Base-by-base conservation (phyloP, 495 filamentous ascomycete species). In the Xylaria venustula region DNA sequence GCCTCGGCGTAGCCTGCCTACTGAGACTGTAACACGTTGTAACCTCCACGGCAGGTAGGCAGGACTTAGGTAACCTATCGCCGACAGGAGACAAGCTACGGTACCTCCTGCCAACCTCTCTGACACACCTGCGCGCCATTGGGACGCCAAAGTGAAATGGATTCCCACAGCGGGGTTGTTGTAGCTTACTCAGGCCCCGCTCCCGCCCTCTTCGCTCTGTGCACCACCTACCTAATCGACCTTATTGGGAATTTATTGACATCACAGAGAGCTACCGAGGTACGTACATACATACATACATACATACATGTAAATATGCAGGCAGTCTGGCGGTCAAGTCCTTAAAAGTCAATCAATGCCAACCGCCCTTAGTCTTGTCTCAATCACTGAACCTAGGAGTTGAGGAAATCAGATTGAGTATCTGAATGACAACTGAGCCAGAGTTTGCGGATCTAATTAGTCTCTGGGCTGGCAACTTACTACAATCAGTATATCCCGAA, bases 171-270 rank as follows among this genome's bases (percentile, higher is more conserved):
- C 54, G 54, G 54, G 54, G 54, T 58, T 9, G 14, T n/a, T 17
- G 28, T 41, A 45, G 54, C 54, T 58, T 58, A 58, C 54, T 58
- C 54, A 47, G 54, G 54, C 36, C 54, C 54, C 54, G 45, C 54
- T 49, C 44, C 48, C 54, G 42, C 42, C 7, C 46, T 49, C 23
- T 28, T 7, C 12, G 6, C 36, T 23, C 26, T 7, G 9, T 9
- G 1, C 26, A 12, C 37, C 1, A 44, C 36, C n/a, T 55, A 32
- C 30, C 32, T n/a, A 53, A 19, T 15, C 22, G 6, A 23, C 37
- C 6, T 40, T 40, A 12, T 9, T 40, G 37, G 37, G 6, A 11
- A 11, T 40, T 40, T 15, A 40, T 40, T 40, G 3, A 11, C 37
- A 40, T 15, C 11, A 34, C 30, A 5, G 5, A 34, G 30, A n/a